These are phyloP conservation scores for Gomphus sp. DNA, from an alignment of 1,284 basidiomycete species.

Conservation along the genomic window DNA sequence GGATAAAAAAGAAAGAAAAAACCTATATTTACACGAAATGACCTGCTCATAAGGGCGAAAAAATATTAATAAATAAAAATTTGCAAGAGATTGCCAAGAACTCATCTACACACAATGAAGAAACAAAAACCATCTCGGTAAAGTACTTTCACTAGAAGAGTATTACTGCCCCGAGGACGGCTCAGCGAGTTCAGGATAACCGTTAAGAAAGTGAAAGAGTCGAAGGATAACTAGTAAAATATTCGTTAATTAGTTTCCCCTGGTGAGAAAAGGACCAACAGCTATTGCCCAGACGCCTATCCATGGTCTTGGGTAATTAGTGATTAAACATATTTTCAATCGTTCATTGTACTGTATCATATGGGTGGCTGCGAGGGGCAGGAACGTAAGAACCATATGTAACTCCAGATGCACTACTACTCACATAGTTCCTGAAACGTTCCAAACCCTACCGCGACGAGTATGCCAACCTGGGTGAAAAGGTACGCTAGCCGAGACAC, in stretches of 20 bases:
- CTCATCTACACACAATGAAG: conserved; percentile 14
- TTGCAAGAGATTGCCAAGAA: background rate
- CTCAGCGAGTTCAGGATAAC: conserved; percentile 22
- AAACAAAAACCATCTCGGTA: conserved; percentile 22
- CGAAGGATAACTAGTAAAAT: conserved; percentile 13
- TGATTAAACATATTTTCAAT: background rate
- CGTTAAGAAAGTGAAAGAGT: conserved; percentile 19
- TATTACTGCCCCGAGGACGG: conserved; percentile 18
- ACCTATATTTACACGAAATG: background rate
- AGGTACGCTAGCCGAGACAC: background rate
- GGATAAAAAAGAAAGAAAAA: background rate
- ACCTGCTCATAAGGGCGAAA: background rate
- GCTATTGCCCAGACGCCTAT: background rate
- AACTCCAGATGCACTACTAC: too few relatives aligned
- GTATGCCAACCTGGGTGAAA: background rate
- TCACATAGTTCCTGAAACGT: background rate
- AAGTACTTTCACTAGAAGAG: conserved; percentile 19
- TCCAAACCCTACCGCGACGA: background rate
- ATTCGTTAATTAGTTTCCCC: background rate
- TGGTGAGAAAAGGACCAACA: background rate
- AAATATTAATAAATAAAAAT: background rate
- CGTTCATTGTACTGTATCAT: background rate
- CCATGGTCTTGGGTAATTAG: background rate
- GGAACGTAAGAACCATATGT: background rate
- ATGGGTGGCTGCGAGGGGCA: background rate